A percentile compares a stretch with the other conserved stretches of the same genome.
Conservation (phyloP, 192 early-diverging fungal species). For the Backusella morwellensis region DNA sequence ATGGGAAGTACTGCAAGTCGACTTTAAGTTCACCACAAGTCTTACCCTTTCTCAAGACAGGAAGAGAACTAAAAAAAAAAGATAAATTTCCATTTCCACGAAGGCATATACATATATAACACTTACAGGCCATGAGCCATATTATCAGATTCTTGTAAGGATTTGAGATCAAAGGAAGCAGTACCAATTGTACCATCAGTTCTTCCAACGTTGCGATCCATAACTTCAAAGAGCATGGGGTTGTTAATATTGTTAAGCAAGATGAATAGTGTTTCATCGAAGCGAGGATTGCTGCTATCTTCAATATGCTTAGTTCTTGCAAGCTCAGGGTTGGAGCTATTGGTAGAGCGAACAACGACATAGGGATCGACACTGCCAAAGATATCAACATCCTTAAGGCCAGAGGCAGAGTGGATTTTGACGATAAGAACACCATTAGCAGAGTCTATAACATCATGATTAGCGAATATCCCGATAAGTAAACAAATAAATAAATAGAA, state of each 20-base stretch:
- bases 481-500: conserved; percentile 5
- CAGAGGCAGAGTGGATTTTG: conserved; percentile 74
- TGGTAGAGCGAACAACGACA: conserved; percentile 66
- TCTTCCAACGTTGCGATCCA: conserved; percentile 76
- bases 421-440: conserved; percentile 87
- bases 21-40: conserved; percentile 44
- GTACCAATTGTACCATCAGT: conserved; percentile 70
- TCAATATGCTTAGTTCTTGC: conserved; percentile 62
- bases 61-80: conserved; percentile 24
- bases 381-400: conserved; percentile 83
- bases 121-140: conserved; percentile 46
- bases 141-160: conserved; percentile 38
- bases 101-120: not conserved
- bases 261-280: conserved; percentile 79
- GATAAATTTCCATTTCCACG: not conserved
- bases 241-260: conserved; percentile 77
- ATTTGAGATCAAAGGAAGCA: conserved; percentile 51
- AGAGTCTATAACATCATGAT: conserved; percentile 41
- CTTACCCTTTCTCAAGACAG: conserved; percentile 34
- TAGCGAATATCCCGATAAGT: not conserved
- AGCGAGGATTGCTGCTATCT: conserved; percentile 81
- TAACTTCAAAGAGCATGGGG: conserved; percentile 72
- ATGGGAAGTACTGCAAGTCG: conserved; percentile 39
- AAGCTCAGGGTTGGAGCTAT: conserved; percentile 55
- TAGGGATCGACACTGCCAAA: conserved; percentile 93